Base-by-base conservation (phyloP, 2,329 filamentous ascomycete species). In the Colletotrichum sojae region DNA sequence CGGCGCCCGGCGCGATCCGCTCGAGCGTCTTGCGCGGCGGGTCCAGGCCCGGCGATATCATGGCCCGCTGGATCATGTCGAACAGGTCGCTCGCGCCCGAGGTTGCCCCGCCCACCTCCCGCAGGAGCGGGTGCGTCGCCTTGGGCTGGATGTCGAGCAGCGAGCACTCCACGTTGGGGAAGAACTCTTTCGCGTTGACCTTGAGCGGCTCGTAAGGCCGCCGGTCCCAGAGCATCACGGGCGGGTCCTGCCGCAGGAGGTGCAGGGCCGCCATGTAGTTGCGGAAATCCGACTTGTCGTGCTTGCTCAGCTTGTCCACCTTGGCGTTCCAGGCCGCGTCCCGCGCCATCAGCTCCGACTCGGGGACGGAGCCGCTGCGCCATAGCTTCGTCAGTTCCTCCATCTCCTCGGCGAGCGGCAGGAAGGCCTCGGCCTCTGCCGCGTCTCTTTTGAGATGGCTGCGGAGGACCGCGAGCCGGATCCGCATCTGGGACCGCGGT, bases 111-210 rank as follows among this genome's bases (percentile, higher is more conserved):
- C 86, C 85, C 62, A 80, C 79, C 62, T 86, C 76, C 6, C 83
- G 83, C 20, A 91, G 74, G 2, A 88, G 73, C 1, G 81, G 83
- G 73, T 85, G 83, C 69, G 85, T 79, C 3, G 83, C 76, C 72
- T 86, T 85, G 4, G 93, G 92, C 72, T 90, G 87, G 67, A 94
- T 82, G 76, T 94, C 92, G 16, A 94, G 77, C 4, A 95, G 86
- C 12, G 83, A 80, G 63, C 89, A 82, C 6, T 84, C 81, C 9
- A 84, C 78, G 25, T 85, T 82, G 1, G 93, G 94, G 77, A 85
- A 93, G 74, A 94, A 91, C 72, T 97, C 94, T 1, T 85, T 75
- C 0, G 79, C 59, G 5, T 82, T 69, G 3, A 88, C 86, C 25
- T 82, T 78, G 16, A 97, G 82, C 0, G 94, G 92, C 74, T 97